These are phyloP conservation scores for Tremella mesenterica DNA, from an alignment of 768 basidiomycete genomes.

Conservation along the genomic window DNA sequence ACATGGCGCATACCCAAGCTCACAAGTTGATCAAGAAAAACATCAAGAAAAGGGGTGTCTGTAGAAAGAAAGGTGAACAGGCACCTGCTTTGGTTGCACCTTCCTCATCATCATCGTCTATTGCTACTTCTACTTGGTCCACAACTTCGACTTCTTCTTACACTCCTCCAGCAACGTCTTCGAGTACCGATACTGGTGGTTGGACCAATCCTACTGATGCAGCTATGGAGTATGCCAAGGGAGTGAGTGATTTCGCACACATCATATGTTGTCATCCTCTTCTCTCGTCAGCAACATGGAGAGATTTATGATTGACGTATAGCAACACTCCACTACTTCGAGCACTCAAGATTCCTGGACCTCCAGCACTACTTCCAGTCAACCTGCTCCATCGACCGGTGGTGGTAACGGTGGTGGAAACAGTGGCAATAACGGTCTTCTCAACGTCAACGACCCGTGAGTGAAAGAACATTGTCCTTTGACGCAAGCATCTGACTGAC, in stretches of 20 bases:
- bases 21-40: conserved; percentile 24
- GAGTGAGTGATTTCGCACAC: no score
- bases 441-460: conserved; percentile 16
- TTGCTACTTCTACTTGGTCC: no score
- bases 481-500: conserved; percentile 6
- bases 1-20: conserved; percentile 26
- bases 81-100: no score
- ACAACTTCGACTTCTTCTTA: no score
- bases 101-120: no score
- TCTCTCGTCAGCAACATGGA: no score
- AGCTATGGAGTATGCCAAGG: no score
- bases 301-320: no score
- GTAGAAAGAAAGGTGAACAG: conserved; percentile 11
- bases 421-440: conserved; percentile 3
- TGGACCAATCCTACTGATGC: no score
- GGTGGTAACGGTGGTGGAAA: background rate
- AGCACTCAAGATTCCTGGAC: background rate
- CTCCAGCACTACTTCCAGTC: background rate
- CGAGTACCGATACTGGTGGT: no score
- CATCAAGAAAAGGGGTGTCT: conserved; percentile 20
- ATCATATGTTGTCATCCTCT: no score
- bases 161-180: no score
- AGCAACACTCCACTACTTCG: background rate
- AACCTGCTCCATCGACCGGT: background rate
- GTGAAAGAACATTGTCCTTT: background rate